Base-by-base conservation (phyloP, 2,329 filamentous ascomycete species). In the Penicillium aurantiogriseum region DNA sequence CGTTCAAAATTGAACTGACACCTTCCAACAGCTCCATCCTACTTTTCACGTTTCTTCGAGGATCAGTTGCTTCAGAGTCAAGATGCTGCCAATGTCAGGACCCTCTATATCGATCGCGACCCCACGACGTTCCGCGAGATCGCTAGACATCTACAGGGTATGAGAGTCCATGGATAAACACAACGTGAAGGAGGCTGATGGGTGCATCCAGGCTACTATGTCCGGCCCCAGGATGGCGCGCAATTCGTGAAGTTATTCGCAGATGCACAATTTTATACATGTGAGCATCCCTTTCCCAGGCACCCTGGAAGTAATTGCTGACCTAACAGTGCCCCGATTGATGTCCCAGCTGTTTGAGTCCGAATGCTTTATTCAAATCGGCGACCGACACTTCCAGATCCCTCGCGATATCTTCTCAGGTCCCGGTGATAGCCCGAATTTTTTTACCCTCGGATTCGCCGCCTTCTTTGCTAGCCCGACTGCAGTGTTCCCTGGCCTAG, bases 231-330 rank as follows among this genome's bases (percentile, higher is more conserved):
- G 61, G 89, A 96, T 76, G 90, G 89, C 50, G 85, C 86, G 53
- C 91, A 97, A 74, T 97, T 93, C 74, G 92, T 97, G 66, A 91
- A 90, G 57, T 80, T 97, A 31, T 97, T 96, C 74, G 91, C 92
- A 21, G 93, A 97, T 75, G 91, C 93, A 1, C 93, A 97, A 70
- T 97, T 97, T 76, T 97, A 97, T 76, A 91, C 85, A 69, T 78
- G 89, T 92, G 79, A 70, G 85, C 74, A 17, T 19, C 17, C n/a
- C 25, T 23, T 15, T 4, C 8, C 35, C 9, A 46, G 1, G n/a
- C 2, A 21, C 29, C 9, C 6, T 10, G n/a, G 19, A 49, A 13
- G 23, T 29, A 5, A 11, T 45, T 13, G 33, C 40, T 63, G 6
- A 53, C 63, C n/a, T 6, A 10, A 27, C 47, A 92, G 89, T 97